Evolutionary conservation across 192 early-diverging fungal species (phyloP).

Genomic region (Linnemannia exigua): DNA sequence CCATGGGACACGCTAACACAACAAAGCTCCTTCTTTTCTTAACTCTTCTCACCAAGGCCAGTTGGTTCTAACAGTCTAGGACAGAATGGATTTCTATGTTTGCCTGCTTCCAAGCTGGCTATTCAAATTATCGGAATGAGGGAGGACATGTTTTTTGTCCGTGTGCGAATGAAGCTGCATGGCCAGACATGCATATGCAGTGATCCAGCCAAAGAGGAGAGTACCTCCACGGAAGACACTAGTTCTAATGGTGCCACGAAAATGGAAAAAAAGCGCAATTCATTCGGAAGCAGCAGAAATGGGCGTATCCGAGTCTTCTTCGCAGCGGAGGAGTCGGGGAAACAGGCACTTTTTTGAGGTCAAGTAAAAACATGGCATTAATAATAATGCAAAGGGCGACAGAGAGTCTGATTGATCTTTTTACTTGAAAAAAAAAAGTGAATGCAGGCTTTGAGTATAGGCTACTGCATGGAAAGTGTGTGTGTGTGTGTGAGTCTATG

Average conservation of each 20-base stretch:
- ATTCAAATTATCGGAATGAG: neutral
- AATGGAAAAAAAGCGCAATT: neutral
- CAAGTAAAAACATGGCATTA: neutral
- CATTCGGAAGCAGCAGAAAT: neutral
- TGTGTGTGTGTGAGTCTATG: neutral
- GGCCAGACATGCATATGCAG: neutral
- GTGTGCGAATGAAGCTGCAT: neutral
- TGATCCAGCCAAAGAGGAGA: neutral
- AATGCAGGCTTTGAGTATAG: neutral
- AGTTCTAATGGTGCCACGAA: neutral
- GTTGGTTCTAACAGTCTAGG: too few species aligned
- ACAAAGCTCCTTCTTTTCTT: too few species aligned
- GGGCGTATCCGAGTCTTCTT: neutral
- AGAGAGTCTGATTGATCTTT: neutral
- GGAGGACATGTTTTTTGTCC: neutral
- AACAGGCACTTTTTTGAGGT: too few species aligned
- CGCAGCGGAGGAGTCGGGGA: neutral
- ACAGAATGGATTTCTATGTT: neutral
- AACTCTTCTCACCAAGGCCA: too few species aligned
- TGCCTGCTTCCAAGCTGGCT: neutral
- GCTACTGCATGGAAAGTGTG: neutral
- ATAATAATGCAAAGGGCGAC: neutral
- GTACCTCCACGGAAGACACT: neutral
- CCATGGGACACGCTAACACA: too few species aligned
- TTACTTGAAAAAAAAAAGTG: conserved; percentile 10